Evolutionary conservation across 345 rosid species (phyloP), one percentile per base, ranked within the genome.

Genomic region (Citrus trifoliata): DNA sequence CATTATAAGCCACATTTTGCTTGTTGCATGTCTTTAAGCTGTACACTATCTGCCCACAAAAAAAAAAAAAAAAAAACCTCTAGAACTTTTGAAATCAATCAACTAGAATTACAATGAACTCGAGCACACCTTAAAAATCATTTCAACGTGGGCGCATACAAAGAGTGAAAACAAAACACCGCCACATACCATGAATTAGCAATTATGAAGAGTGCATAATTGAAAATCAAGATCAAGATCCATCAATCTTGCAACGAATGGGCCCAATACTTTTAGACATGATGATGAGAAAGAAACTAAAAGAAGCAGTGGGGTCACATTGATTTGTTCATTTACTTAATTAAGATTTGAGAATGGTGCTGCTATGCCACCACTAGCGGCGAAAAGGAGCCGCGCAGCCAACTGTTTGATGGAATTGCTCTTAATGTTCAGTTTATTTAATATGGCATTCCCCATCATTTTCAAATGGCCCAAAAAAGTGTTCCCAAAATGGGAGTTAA

Each of bases 61-160:
- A 32, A 32, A 32, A 32, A 32, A 32, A 32, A 32, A 32, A 32
- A 32, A 13, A 0, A 13, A 13, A 53, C 5, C 22, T 53, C 21
- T 53, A 53, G 0, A 16, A 53, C 22, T 1, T 5, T 53, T 53
- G 58, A 53, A 53, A 53, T 65, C 24, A 70, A 46, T 56, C 40
- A 33, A 40, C 19, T 60, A 40, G 68, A 35, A 58, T 16, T 25
- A n/a, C 56, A 38, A 16, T 73, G 56, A 38, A 38, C 37, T 58
- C 18, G 76, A 35, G 67, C 66, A 10, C 56, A 60, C 25, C 14
- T 40, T 40, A 40, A 74, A 40, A 74, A 74, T 61, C 55, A 74
- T 74, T 74, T 61, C 67, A 7, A 40, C 62, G 68, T 74, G 69
- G 67, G 67, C 62, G 5, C 33, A 59, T 22, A 25, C 2, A 13